Conservation (phyloP, 495 filamentous ascomycete genomes). For the Thermothielavioides terrestris region DNA sequence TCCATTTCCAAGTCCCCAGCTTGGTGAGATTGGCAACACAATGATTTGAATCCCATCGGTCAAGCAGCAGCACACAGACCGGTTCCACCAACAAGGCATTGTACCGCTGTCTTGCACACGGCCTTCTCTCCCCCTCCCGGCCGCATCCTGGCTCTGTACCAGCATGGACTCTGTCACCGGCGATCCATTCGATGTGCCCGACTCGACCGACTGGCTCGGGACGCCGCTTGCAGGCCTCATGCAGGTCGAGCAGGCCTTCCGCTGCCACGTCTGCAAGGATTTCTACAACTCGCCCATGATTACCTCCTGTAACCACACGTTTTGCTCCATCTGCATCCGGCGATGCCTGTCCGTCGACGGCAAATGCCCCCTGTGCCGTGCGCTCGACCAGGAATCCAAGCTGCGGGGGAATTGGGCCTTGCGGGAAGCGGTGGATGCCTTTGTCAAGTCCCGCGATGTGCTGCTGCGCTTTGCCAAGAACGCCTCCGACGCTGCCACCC, state of each 20-base stretch:
- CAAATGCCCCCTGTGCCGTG: constrained; percentile 78
- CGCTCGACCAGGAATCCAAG: constrained; percentile 68
- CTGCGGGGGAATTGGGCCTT: constrained; percentile 75
- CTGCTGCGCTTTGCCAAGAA: constrained; percentile 54
- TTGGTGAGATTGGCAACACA: too few species aligned
- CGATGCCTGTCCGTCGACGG: constrained; percentile 69
- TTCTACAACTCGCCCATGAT: constrained; percentile 91
- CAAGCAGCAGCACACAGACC: too few species aligned
- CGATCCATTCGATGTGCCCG: constrained; percentile 54
- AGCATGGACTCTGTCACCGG: constrained; percentile 22
- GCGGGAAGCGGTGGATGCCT: constrained; percentile 76
- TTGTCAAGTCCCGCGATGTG: constrained; percentile 52
- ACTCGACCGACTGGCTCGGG: constrained; percentile 89
- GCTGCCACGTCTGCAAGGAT: constrained; percentile 97
- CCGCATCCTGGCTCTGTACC: not conserved
- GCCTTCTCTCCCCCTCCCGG: not conserved
- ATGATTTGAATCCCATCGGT: too few species aligned
- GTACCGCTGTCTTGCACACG: too few species aligned
- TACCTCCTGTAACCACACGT: constrained; percentile 90
- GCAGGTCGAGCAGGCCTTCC: constrained; percentile 73
- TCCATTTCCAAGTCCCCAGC: not conserved
- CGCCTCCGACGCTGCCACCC: constrained; percentile 5
- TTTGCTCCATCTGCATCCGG: constrained; percentile 93
- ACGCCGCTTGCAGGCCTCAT: constrained; percentile 66
- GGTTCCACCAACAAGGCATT: too few species aligned